Conservation (phyloP, 202 grass and related monocot species). For the Schoenoplectus triqueter region DNA sequence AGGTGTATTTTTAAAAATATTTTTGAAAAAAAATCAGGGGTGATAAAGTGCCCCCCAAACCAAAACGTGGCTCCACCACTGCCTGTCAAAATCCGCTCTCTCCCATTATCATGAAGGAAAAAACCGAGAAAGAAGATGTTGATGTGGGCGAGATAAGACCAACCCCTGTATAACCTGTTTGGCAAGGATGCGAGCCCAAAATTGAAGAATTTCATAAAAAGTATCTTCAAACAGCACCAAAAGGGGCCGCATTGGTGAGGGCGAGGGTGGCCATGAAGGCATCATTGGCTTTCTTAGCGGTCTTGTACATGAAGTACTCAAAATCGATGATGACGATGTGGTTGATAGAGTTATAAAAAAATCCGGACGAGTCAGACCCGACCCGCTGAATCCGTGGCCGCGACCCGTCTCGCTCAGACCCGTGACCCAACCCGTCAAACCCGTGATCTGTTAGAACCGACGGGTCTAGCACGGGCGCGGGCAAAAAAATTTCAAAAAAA, state of each 20-base stretch:
- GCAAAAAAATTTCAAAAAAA: no score
- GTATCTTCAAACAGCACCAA: constrained; percentile 68
- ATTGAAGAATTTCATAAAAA: constrained; percentile 99
- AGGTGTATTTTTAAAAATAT: no score
- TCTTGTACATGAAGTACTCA: constrained; percentile 71
- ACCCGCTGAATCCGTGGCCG: no score
- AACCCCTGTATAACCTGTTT: constrained; percentile 63
- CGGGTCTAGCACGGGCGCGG: no score
- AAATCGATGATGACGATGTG: constrained; percentile 69
- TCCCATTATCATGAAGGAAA: constrained; percentile 83
- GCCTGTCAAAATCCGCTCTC: constrained; percentile 52
- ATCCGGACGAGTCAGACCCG: no score
- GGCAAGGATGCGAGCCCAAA: constrained; percentile 91
- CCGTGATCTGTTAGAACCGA: no score
- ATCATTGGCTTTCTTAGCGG: constrained; percentile 61
- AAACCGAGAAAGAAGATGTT: constrained; percentile 89
- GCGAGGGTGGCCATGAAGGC: constrained; percentile 50
- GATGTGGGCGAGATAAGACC: constrained; percentile 81
- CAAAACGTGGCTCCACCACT: no score
- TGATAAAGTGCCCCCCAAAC: no score
- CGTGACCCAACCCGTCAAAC: no score
- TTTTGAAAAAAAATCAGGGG: no score
- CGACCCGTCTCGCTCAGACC: no score
- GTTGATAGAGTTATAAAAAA: no score
- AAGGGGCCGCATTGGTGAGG: constrained; percentile 44